Conservation (phyloP, 2,329 filamentous ascomycete species). For the Penicillium digitatum region DNA sequence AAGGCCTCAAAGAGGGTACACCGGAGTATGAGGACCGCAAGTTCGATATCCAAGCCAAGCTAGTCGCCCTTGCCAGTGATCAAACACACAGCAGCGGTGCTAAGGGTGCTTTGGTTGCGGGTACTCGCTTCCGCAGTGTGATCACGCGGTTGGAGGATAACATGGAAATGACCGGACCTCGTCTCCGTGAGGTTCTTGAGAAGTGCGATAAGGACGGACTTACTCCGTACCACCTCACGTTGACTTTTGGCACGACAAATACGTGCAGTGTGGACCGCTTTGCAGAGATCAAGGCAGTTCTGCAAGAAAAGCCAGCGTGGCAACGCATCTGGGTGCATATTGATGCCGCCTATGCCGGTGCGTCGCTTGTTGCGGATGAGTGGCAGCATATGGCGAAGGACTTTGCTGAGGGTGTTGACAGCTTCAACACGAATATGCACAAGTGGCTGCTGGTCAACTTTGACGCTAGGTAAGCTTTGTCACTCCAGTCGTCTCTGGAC, state of each 20-base stretch:
- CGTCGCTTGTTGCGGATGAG: conserved; percentile 76
- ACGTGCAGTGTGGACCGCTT: conserved; percentile 87
- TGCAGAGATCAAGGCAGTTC: conserved; percentile 58
- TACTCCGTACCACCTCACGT: conserved; percentile 80
- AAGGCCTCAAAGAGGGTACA: conserved; percentile 43
- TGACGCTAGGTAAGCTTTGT: conserved; percentile 55
- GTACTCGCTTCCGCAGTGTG: conserved; percentile 73
- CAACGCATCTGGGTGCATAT: conserved; percentile 82
- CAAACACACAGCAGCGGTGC: conserved; percentile 79
- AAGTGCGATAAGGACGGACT: conserved; percentile 65
- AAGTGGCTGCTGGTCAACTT: conserved; percentile 97
- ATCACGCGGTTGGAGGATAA: conserved; percentile 59
- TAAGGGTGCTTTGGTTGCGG: conserved; percentile 81
- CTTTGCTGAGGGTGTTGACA: conserved; percentile 66
- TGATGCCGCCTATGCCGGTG: conserved; percentile 88
- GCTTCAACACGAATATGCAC: conserved; percentile 93
- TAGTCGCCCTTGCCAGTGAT: conserved; percentile 77
- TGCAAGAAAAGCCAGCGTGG: conserved; percentile 44
- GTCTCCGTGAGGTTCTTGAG: conserved; percentile 59
- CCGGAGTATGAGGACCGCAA: conserved; percentile 66
- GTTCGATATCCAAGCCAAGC: conserved; percentile 61
- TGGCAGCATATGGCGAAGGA: conserved; percentile 64
- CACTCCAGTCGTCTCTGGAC: too few relatives aligned
- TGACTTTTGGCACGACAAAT: conserved; percentile 79
- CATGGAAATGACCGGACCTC: conserved; percentile 65